Percentiles rank a stretch among this genome's conserved stretches.
phyloP scores from a whole-genome alignment of 352 stramenopile genomes.

The Saprolegnia parasitica region DNA sequence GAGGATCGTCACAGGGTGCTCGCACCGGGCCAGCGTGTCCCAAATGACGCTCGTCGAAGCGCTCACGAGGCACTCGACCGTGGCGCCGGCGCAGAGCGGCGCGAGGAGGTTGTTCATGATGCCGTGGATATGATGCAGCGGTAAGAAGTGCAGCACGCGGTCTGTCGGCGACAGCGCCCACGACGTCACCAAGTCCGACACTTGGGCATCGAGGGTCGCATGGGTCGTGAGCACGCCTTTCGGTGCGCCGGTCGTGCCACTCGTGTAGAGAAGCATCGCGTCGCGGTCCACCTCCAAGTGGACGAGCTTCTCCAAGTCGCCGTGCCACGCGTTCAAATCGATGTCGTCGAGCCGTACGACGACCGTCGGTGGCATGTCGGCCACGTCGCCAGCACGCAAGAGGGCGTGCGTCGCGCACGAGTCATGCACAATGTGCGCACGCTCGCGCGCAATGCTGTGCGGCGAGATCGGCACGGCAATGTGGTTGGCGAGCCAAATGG shows the following conservation, averaged over 20 bases:
- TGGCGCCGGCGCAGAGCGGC: not conserved
- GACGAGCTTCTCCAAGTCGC: not conserved
- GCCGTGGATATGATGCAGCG: conserved; percentile 88
- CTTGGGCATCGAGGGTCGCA: conserved; percentile 61
- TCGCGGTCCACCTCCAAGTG: not conserved
- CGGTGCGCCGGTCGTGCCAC: conserved; percentile 67
- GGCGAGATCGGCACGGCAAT: conserved; percentile 51
- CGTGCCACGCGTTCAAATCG: not conserved
- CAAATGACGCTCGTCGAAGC: conserved; percentile 8
- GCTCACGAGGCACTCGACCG: conserved; percentile 6
- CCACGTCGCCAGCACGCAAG: not conserved
- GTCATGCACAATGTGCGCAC: conserved; percentile 1
- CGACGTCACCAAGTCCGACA: conserved; percentile 67
- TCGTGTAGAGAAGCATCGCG: conserved; percentile 57
- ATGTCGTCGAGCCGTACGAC: not conserved
- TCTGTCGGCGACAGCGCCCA: conserved; percentile 76
- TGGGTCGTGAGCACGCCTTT: conserved; percentile 83
- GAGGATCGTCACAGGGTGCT: conserved; percentile 59
- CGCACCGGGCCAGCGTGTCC: not conserved
- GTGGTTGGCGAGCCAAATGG: conserved; percentile 58
- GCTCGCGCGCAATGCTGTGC: conserved; percentile 3
- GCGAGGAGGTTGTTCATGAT: conserved; percentile 87
- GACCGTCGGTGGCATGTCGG: not conserved
- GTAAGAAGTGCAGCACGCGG: conserved; percentile 84
- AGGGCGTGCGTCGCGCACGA: conserved; percentile 18